Evolutionary conservation across 495 filamentous ascomycete species (phyloP), one percentile per base, ranked within the genome.

Genomic region (Neurospora discreta): DNA sequence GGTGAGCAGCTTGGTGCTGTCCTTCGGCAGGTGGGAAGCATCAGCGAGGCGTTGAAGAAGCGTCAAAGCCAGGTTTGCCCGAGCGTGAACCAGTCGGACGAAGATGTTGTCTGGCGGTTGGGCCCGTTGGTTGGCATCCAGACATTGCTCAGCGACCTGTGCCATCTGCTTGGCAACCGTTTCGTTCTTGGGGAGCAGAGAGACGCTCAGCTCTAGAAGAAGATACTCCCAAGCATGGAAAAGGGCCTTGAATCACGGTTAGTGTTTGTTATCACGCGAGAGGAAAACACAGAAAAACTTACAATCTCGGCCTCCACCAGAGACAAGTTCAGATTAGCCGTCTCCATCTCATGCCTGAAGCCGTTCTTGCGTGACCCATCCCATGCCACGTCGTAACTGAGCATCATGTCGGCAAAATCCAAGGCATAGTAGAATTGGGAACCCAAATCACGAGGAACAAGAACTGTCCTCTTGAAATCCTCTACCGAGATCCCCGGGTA

Each of bases 281-380:
- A 60, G 20, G 1, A 16, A 39, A 3, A 5, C 15, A 43, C 23
- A 69, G 58, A 65, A 26, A 23, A 72, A 88, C 92, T 83, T 87
- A 94, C 90, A 73, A 95, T 88, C 83, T 98, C 93, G 42, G 95
- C 90, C 77, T 98, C 93, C 60, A 98, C 92, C 18, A 97, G 82
- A 23, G 93, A 95, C 71, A 99, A 77, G 78, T 98, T 98, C 75
- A 92, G 77, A 79, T 99, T 98, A 42, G 94, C 95, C 74, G 87
- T 87, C 76, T 88, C 88, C 78, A 98, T 89, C 77, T 98, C 96
- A 40, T 86, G 85, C 70, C 83, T 83, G 80, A 97, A 95, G 0
- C 95, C 94, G 72, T 89, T 87, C 44, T 87, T 84, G 43, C 80
- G 87, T 52, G 80, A 78, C 39, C 91, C 90, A 44, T 79, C 81